Evolutionary conservation across 2,329 filamentous ascomycete genomes (phyloP).

Genomic region (Penicillium sp.): DNA sequence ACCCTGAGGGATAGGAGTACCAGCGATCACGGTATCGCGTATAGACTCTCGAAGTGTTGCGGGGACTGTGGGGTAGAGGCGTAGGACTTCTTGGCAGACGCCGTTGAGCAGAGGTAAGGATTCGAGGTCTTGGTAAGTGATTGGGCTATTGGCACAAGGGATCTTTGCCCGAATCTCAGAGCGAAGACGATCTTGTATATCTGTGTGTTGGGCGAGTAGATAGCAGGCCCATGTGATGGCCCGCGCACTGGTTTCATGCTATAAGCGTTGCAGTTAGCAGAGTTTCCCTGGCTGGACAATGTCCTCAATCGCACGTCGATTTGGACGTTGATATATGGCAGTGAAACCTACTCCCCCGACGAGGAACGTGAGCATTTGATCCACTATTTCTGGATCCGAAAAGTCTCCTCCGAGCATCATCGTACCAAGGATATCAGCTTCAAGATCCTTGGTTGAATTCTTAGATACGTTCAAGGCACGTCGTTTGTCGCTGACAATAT

Average conservation of each 20-base stretch:
- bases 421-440: conserved; percentile 37
- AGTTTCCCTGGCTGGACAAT: too few relatives aligned
- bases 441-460: conserved; percentile 37
- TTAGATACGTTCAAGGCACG: conserved; percentile 22
- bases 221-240: conserved; percentile 53
- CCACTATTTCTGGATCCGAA: conserved; percentile 36
- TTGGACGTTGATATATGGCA: too few relatives aligned
- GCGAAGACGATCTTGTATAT: conserved; percentile 47
- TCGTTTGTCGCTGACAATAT: conserved; percentile 35
- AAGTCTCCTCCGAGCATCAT: conserved; percentile 39
- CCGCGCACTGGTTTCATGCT: conserved; percentile 54
- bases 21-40: conserved; percentile 52
- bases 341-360: conserved; percentile 34
- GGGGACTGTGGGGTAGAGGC: conserved; percentile 40
- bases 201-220: conserved; percentile 48
- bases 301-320: too few relatives aligned
- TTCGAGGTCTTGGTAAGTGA: conserved; percentile 50
- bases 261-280: too few relatives aligned
- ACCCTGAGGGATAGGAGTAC: conserved; percentile 61
- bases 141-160: conserved; percentile 31
- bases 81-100: conserved; percentile 67
- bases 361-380: conserved; percentile 42
- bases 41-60: conserved; percentile 38
- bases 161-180: conserved; percentile 48
- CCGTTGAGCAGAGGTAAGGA: conserved; percentile 71